Percentiles rank a stretch among this genome's conserved stretches.
These are phyloP conservation scores for Serpula lacrymans DNA, from an alignment of 768 basidiomycete genomes.

Conservation along the genomic window DNA sequence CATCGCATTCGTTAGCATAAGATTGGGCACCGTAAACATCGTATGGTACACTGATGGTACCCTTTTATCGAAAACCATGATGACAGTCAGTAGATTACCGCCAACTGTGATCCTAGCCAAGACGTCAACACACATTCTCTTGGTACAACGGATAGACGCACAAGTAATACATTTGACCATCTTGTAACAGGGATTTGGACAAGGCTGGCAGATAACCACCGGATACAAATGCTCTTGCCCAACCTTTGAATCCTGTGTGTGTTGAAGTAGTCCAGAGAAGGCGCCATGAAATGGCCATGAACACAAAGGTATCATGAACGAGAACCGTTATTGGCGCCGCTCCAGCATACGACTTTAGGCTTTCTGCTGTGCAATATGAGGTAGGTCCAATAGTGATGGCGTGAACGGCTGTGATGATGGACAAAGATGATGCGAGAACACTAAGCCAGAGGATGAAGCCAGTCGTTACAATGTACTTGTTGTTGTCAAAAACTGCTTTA, in stretches of 20 bases:
- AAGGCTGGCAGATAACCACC: conserved; percentile 22
- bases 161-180: conserved; percentile 32
- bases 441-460: conserved; percentile 30
- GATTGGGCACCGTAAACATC: conserved; percentile 27
- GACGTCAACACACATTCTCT: not conserved
- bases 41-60: conserved; percentile 21
- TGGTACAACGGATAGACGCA: conserved; percentile 7
- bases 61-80: conserved; percentile 16
- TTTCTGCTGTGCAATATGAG: conserved; percentile 25
- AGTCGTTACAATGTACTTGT: conserved; percentile 15
- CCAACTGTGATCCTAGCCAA: conserved; percentile 26
- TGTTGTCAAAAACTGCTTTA: conserved; percentile 26
- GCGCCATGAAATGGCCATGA: conserved; percentile 32
- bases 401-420: conserved; percentile 21
- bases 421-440: conserved; percentile 21
- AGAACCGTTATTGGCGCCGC: conserved; percentile 21
- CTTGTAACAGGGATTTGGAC: conserved; percentile 21
- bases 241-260: no score
- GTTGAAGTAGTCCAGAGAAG: no score
- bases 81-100: conserved; percentile 19
- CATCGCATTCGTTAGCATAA: conserved; percentile 31
- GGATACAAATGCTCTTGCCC: no score
- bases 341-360: conserved; percentile 20
- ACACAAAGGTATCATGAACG: conserved; percentile 31
- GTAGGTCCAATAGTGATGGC: conserved; percentile 28